Evolutionary conservation across 2,329 filamentous ascomycete species (phyloP).

Genomic region (Claviceps purpurea): DNA sequence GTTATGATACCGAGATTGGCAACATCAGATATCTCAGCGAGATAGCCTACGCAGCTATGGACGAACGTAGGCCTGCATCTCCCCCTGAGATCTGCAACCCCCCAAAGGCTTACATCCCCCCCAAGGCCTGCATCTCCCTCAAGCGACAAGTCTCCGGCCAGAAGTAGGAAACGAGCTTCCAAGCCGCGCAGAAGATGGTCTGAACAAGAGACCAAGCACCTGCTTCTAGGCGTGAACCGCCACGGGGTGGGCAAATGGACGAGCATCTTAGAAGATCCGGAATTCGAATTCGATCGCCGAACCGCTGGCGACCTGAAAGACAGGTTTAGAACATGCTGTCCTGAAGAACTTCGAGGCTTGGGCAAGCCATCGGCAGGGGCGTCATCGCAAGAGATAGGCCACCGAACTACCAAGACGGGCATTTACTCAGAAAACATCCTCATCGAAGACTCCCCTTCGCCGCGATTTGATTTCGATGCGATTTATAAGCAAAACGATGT

Average conservation of each 20-base stretch:
- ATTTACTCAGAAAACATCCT: conserved; percentile 43
- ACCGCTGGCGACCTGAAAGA: conserved; percentile 52
- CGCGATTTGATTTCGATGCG: conserved; percentile 22
- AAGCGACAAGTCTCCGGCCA: conserved; percentile 19
- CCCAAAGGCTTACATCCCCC: conserved; percentile 1
- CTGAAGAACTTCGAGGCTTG: conserved; percentile 40
- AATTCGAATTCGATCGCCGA: conserved; percentile 47
- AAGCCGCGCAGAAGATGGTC: conserved; percentile 51
- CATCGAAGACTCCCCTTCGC: conserved; percentile 25
- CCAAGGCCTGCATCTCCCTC: conserved; percentile 17
- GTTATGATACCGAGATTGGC: conserved; percentile 32
- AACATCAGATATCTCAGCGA: conserved; percentile 30
- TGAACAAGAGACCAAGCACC: conserved; percentile 49
- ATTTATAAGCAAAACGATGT: conserved; percentile 24
- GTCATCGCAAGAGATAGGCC: conserved; percentile 15
- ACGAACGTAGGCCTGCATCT: too few relatives aligned
- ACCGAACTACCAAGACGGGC: conserved; percentile 30
- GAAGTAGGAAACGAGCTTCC: conserved; percentile 38
- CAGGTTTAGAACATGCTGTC: conserved; percentile 52
- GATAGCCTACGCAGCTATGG: conserved; percentile 18
- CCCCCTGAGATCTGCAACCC: conserved; percentile 13
- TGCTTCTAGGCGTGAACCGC: conserved; percentile 46
- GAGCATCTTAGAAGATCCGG: conserved; percentile 46
- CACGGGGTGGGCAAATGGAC: conserved; percentile 55
- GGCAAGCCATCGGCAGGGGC: conserved; percentile 15